phyloP scores from a whole-genome alignment of 2,329 filamentous ascomycete genomes.

The Paraphoma chrysanthemicola region DNA sequence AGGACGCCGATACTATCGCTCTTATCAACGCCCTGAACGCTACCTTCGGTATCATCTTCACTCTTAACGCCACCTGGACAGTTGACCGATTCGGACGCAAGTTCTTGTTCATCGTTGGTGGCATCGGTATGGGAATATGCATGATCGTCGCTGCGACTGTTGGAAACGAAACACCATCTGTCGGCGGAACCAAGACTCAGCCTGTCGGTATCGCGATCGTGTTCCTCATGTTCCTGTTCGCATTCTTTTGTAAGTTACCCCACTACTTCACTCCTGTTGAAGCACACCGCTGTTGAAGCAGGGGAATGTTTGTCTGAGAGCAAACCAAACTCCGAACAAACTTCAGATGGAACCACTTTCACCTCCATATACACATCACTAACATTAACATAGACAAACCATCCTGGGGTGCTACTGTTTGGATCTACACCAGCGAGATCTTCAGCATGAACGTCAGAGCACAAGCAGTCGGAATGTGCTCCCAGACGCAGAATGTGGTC shows the following conservation, averaged over 20 bases:
- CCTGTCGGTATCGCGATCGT: constrained; percentile 72
- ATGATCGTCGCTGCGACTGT: constrained; percentile 71
- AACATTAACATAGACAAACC: constrained; percentile 63
- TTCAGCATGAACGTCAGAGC: constrained; percentile 77
- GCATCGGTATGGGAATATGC: constrained; percentile 71
- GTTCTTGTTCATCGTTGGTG: constrained; percentile 73
- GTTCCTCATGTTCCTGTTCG: constrained; percentile 71
- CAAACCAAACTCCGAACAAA: too few relatives aligned
- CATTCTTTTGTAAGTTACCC: constrained; percentile 62
- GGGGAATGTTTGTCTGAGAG: too few relatives aligned
- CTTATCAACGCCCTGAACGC: constrained; percentile 78
- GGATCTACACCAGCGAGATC: constrained; percentile 74
- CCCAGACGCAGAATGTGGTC: constrained; percentile 64
- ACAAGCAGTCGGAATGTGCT: constrained; percentile 73
- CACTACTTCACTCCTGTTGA: too few relatives aligned
- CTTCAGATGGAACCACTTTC: too few relatives aligned
- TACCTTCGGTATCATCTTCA: constrained; percentile 75
- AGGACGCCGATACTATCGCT: constrained; percentile 62
- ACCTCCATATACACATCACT: constrained; percentile 14
- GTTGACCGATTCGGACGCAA: constrained; percentile 75
- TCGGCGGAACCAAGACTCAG: constrained; percentile 61
- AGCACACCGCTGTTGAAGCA: too few relatives aligned
- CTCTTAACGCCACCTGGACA: constrained; percentile 75
- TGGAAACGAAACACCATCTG: constrained; percentile 64
- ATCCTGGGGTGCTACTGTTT: constrained; percentile 72